Percentiles rank a stretch among this genome's conserved stretches.
Evolutionary conservation across 2,329 filamentous ascomycete genomes (phyloP).

Genomic region (Rutstroemia sp.): DNA sequence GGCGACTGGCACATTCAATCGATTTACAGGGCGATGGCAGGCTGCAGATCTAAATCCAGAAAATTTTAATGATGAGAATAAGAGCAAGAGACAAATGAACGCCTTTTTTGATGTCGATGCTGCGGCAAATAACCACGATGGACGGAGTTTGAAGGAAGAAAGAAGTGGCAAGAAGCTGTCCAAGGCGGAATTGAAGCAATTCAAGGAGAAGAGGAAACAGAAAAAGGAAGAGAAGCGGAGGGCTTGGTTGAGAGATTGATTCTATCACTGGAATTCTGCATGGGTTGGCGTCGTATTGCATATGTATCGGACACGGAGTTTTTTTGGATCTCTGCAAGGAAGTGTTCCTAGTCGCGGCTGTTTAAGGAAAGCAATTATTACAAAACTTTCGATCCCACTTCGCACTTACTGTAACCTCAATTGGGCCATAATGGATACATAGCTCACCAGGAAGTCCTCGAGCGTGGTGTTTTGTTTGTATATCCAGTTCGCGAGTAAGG

Average conservation of each 20-base stretch:
- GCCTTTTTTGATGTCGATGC: conserved; percentile 95
- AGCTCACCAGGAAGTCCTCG: no score
- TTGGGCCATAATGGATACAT: no score
- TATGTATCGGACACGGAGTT: not conserved
- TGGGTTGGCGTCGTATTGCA: not conserved
- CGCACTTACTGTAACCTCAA: not conserved
- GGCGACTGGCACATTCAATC: conserved; percentile 75
- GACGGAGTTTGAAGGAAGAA: conserved; percentile 85
- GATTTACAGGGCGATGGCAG: conserved; percentile 83
- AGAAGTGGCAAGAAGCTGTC: conserved; percentile 74
- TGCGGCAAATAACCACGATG: conserved; percentile 84
- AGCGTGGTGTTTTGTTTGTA: no score
- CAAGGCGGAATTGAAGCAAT: conserved; percentile 82
- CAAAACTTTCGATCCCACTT: not conserved
- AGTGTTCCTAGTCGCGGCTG: not conserved
- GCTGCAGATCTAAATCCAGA: conserved; percentile 59
- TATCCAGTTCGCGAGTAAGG: no score
- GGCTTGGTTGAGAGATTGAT: conserved; percentile 59
- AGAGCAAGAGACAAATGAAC: conserved; percentile 81
- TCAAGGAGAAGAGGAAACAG: conserved; percentile 81
- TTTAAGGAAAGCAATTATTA: not conserved
- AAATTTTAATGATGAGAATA: conserved; percentile 78
- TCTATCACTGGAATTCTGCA: not conserved
- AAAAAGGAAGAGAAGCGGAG: conserved; percentile 92
- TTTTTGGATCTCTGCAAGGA: not conserved